Base-by-base conservation (phyloP, 1,139 yeast species). In the Saccharomycopsis crataegensis region DNA sequence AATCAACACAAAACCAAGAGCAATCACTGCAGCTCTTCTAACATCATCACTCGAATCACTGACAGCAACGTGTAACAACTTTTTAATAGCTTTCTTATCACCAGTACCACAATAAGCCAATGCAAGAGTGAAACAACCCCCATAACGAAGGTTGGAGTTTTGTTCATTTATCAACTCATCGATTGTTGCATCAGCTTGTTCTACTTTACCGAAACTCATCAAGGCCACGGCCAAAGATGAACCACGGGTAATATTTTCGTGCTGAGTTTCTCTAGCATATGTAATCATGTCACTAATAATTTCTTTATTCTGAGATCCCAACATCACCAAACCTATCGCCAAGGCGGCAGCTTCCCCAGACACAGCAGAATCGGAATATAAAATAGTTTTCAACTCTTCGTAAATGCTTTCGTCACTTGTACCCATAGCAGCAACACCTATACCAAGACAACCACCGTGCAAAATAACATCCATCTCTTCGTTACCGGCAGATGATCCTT, bases 51-150 rank as follows among this genome's bases (percentile, higher is more conserved):
- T 85, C 4, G 98, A 95, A 68, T 93, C 99, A 11, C 96, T 88
- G 16, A 94, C 99, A 1, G 99, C 99, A 66, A 82, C 79, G 68
- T 93, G 99, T 62, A 93, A 77, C 62, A 93, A 74, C 62, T 84
- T 82, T 70, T 89, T 84, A 62, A 93, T 87, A 5, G 98, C 97
- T 56, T 73, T 73, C 68, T 90, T 90, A 69, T 86, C 84, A 41
- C 96, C 96, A 12, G 99, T 93, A 58, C 99, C 99, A 53, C 95
- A 96, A 69, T 90, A 94, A 1, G 99, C 98, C 63, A 94, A 77
- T 0, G 97, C 98, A 63, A 93, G 80, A 5, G 97, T 84, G 68
- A 83, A 90, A 47, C 93, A 95, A 67, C 96, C 98, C 69, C 99
- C 99, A 67, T 91, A 93, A 70, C 99, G 85, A 61, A 94, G 77